A percentile compares a stretch with the other conserved stretches of the same genome.
These are phyloP conservation scores for Neofusicoccum sp. DNA, from an alignment of 2,329 filamentous ascomycete species.

Conservation along the genomic window DNA sequence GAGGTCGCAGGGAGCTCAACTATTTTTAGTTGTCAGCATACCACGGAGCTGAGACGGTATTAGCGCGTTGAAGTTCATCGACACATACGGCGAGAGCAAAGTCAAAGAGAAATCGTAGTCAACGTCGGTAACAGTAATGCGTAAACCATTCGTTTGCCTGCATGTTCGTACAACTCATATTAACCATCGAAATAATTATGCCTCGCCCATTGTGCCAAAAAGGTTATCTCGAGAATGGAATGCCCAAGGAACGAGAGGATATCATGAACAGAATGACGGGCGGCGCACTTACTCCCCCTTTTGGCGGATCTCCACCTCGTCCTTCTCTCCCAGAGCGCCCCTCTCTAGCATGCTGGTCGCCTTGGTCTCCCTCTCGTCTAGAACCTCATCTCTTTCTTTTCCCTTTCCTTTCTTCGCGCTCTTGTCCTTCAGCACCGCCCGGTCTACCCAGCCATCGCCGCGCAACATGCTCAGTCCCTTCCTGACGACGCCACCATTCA, in stretches of 20 bases:
- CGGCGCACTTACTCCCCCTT: slow-evolving; percentile 10
- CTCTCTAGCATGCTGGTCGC: slow-evolving; percentile 9
- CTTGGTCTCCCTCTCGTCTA: slow-evolving; percentile 15
- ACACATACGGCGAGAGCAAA: slow-evolving; percentile 13
- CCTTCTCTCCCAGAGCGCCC: background rate
- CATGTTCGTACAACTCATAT: background rate
- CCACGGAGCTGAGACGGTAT: background rate
- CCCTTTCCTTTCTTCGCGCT: slow-evolving; percentile 19
- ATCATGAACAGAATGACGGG: background rate
- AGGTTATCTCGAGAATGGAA: background rate
- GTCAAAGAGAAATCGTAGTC: slow-evolving; percentile 6
- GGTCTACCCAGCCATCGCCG: slow-evolving; percentile 76
- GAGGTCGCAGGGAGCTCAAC: too few species aligned
- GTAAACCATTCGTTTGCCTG: slow-evolving; percentile 11
- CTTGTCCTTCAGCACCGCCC: slow-evolving; percentile 35
- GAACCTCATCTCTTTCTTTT: slow-evolving; percentile 25
- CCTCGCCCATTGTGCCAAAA: background rate
- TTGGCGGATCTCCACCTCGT: slow-evolving; percentile 1
- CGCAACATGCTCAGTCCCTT: slow-evolving; percentile 74
- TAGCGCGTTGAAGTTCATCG: background rate
- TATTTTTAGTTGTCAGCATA: background rate
- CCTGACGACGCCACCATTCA: slow-evolving; percentile 67
- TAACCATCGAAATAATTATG: background rate
- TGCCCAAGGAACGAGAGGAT: background rate
- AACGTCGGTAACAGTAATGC: slow-evolving; percentile 12